Base-by-base conservation (phyloP, 2,329 filamentous ascomycete genomes). In the Talaromyces amestolkiae region DNA sequence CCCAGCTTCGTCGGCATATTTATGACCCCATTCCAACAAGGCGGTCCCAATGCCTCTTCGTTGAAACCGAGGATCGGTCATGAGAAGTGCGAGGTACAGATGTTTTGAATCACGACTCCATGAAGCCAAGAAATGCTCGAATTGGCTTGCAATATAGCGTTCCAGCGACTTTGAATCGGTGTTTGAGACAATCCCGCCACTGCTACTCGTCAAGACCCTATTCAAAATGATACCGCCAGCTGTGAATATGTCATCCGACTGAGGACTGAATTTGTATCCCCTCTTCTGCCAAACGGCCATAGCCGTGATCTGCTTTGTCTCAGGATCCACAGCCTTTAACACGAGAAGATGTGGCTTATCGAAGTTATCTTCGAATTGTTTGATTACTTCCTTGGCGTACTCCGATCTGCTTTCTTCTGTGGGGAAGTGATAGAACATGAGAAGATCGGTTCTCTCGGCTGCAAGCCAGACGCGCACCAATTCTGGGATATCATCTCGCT, bases 201-300 rank as follows among this genome's bases (percentile, higher is more conserved):
- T 0, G 31, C 56, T 43, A 31, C 13, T 41, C 15, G 11, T 10
- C 6, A 19, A 15, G 2, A 10, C 17, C 35, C 37, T 11, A 10
- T 39, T 58, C 10, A 43, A 19, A 7, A 39, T 10, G 13, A 58
- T 24, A 15, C 56, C 56, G 15, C 6, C 56, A 27, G 39, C 56
- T 2, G 56, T 37, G 37, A 58, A 58, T 17, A 58, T 24, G 8
- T 43, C 37, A 19, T 58, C 56, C 39, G 56, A 31, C 13, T n/a
- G 35, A 39, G 56, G 33, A 31, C 24, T n/a, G 6, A 22, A 10
- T 19, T 6, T 15, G 39, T 41, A 58, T 9, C 56, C 56, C 37
- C 11, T 58, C 56, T 58, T 58, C 35, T 58, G 56, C 56, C 56
- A 58, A 58, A 58, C 39, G 33, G 37, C 56, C 56, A 58, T 43